Evolutionary conservation across 495 filamentous ascomycete genomes (phyloP).

Genomic region (Aspergillus ellipticus): DNA sequence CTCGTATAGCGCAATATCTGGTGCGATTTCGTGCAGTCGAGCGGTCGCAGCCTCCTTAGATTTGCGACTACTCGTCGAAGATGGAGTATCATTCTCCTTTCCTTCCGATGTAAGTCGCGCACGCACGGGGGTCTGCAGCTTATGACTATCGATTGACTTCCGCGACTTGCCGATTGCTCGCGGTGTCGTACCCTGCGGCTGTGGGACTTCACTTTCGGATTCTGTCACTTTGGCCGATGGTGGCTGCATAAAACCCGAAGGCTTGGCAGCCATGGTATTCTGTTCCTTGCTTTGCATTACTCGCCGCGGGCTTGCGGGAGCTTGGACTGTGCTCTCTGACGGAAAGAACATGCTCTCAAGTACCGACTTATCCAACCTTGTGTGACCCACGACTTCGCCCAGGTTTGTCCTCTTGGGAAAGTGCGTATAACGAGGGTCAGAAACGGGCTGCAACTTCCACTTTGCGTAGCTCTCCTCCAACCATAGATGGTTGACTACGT

Average conservation of each 20-base stretch:
- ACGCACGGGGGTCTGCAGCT: constrained; percentile 46
- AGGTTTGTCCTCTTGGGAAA: constrained; percentile 89
- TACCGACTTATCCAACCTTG: constrained; percentile 55
- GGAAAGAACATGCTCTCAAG: constrained; percentile 56
- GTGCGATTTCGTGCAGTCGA: constrained; percentile 68
- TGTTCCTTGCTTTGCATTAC: constrained; percentile 36
- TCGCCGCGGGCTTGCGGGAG: constrained; percentile 20
- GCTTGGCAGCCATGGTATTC: constrained; percentile 22
- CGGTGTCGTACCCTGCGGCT: constrained; percentile 24
- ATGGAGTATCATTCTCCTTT: constrained; percentile 87
- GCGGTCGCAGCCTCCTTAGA: constrained; percentile 80
- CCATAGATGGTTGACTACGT: constrained; percentile 94
- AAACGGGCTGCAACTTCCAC: constrained; percentile 65
- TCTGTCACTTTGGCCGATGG: constrained; percentile 19
- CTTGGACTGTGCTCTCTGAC: constrained; percentile 22
- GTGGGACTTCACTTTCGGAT: constrained; percentile 11
- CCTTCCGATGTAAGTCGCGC: constrained; percentile 44
- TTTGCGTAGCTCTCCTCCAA: constrained; percentile 94
- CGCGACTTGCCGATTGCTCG: constrained; percentile 26
- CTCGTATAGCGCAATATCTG: constrained; percentile 84
- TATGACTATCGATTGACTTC: constrained; percentile 22
- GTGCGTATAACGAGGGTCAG: constrained; percentile 67
- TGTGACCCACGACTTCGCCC: constrained; percentile 88
- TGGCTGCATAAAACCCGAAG: constrained; percentile 14
- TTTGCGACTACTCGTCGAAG: constrained; percentile 71